These are phyloP conservation scores for Ophiostoma ulmi DNA, from an alignment of 2,329 filamentous ascomycete species.

Conservation along the genomic window DNA sequence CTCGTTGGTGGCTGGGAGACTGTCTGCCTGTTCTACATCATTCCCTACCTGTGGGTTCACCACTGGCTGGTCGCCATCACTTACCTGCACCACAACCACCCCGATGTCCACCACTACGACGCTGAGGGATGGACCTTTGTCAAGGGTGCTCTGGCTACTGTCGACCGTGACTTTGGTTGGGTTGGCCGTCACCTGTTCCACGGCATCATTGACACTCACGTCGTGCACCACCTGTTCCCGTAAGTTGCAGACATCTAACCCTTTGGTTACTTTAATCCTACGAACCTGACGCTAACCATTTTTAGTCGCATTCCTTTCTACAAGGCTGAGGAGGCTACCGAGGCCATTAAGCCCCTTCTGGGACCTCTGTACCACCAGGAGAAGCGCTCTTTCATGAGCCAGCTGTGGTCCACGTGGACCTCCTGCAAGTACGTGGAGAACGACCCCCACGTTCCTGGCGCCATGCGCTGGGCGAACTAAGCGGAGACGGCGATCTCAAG, in stretches of 20 bases:
- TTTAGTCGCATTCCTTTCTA: conserved; percentile 73
- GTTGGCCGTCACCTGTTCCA: conserved; percentile 83
- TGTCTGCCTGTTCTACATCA: conserved; percentile 86
- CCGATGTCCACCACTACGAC: conserved; percentile 84
- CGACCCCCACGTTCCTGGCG: conserved; percentile 36
- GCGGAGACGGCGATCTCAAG: not conserved
- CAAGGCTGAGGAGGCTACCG: conserved; percentile 29
- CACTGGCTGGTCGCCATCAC: conserved; percentile 98
- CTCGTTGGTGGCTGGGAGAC: conserved; percentile 69
- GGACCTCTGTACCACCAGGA: conserved; percentile 88
- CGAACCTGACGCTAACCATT: conserved; percentile 29
- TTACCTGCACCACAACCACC: conserved; percentile 94
- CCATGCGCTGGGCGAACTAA: conserved; percentile 36
- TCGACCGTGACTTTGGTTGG: conserved; percentile 95
- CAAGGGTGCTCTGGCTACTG: conserved; percentile 86
- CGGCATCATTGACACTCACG: conserved; percentile 94
- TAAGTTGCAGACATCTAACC: conserved; percentile 32
- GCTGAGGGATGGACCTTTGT: conserved; percentile 82
- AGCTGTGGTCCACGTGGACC: conserved; percentile 44
- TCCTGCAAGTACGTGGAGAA: conserved; percentile 45
- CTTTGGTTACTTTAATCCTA: not conserved
- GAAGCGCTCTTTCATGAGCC: conserved; percentile 44
- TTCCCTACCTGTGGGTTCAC: conserved; percentile 97
- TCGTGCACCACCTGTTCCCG: conserved; percentile 84
- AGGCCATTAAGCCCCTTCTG: conserved; percentile 68